Conservation (phyloP, 2,329 filamentous ascomycete genomes). For the Diaporthe sp. region DNA sequence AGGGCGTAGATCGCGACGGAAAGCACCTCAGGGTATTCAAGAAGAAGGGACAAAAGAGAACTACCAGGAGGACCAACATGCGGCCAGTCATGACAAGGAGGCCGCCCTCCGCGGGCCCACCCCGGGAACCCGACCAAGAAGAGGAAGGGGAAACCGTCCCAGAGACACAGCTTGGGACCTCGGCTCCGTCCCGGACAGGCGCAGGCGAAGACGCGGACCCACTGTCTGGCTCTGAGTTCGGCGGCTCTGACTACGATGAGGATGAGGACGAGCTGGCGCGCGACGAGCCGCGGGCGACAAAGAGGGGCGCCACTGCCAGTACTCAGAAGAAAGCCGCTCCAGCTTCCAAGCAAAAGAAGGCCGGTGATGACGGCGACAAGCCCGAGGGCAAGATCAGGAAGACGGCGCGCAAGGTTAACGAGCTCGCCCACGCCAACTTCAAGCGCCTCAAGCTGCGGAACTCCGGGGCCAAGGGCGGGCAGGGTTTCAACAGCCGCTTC, state of each 20-base stretch:
- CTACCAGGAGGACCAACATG: conserved; percentile 78
- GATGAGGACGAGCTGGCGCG: conserved; percentile 55
- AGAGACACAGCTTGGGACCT: conserved; percentile 52
- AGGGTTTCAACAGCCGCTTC: conserved; percentile 69
- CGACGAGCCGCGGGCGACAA: conserved; percentile 7
- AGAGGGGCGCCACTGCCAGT: background rate
- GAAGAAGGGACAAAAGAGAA: conserved; percentile 87
- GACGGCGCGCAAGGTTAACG: conserved; percentile 71
- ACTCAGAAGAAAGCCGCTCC: conserved; percentile 41
- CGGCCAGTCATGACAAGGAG: conserved; percentile 64
- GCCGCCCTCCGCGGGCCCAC: conserved; percentile 50
- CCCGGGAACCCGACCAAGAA: conserved; percentile 49
- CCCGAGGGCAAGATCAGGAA: conserved; percentile 60
- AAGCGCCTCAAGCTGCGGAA: conserved; percentile 74
- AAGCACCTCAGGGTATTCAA: conserved; percentile 76
- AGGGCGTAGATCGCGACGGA: conserved; percentile 64
- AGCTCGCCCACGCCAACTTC: conserved; percentile 75
- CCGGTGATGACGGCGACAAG: conserved; percentile 42
- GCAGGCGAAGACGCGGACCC: conserved; percentile 47
- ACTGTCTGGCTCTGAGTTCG: conserved; percentile 56
- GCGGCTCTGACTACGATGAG: conserved; percentile 49
- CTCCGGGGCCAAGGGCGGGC: conserved; percentile 71
- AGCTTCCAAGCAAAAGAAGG: conserved; percentile 45
- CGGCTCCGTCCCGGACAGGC: conserved; percentile 8
- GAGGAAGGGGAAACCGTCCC: conserved; percentile 55